Conservation (phyloP, 83 land plant species). For the Picea abies region DNA sequence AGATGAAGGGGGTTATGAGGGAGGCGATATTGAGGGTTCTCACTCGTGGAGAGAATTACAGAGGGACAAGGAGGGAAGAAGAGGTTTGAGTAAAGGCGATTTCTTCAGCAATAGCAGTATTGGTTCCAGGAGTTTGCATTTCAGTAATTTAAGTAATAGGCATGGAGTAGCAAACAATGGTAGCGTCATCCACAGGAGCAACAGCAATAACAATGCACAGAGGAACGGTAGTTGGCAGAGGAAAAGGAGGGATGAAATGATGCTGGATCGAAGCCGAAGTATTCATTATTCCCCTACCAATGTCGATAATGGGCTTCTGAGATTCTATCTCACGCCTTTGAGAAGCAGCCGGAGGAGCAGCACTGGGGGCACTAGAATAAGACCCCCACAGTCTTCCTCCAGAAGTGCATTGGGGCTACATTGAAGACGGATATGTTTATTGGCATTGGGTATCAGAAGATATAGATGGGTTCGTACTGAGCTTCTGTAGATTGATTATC, state of each 20-base stretch:
- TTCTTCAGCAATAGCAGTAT: slow-evolving; percentile 63
- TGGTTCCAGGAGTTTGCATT: slow-evolving; percentile 50
- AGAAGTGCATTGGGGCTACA: slow-evolving; percentile 44
- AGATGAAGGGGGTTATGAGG: slow-evolving; percentile 32
- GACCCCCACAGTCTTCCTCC: slow-evolving; percentile 22
- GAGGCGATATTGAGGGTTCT: slow-evolving; percentile 33
- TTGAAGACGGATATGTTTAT: slow-evolving; percentile 15
- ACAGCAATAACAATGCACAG: slow-evolving; percentile 5
- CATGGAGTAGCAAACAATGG: slow-evolving; percentile 8
- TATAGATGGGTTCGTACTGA: neutral
- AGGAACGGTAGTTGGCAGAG: slow-evolving; percentile 21
- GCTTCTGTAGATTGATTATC: neutral
- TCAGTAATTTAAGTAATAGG: neutral
- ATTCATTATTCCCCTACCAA: slow-evolving; percentile 43
- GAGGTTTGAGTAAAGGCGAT: slow-evolving; percentile 33
- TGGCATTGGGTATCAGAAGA: neutral
- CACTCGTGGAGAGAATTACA: slow-evolving; percentile 20
- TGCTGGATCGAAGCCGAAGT: slow-evolving; percentile 43
- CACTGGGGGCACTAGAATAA: slow-evolving; percentile 20
- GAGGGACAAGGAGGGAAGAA: slow-evolving; percentile 26
- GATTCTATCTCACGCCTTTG: slow-evolving; percentile 66
- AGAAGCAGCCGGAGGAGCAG: slow-evolving; percentile 37
- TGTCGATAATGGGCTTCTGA: slow-evolving; percentile 49
- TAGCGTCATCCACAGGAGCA: slow-evolving; percentile 15
- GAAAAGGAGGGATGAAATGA: slow-evolving; percentile 42